Evolutionary conservation across 2,329 filamentous ascomycete species (phyloP).

Genomic region (Trichoderma harzianum): DNA sequence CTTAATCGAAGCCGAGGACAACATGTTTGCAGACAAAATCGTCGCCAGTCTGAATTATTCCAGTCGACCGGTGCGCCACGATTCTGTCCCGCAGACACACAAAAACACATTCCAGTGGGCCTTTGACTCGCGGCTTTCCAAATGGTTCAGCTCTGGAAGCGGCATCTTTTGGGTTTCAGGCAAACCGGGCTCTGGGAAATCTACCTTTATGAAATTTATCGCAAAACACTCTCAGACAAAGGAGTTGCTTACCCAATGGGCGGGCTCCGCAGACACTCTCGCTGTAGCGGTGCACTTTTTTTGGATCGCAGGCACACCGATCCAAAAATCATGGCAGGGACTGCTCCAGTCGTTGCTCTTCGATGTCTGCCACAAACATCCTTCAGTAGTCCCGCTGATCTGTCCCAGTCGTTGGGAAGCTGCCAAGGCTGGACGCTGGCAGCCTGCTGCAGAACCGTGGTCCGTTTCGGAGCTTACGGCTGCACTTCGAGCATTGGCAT

Average conservation of each 20-base stretch:
- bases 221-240: neutral
- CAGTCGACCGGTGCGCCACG: neutral
- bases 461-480: neutral
- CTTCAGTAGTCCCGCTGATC: neutral
- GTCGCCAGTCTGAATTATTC: neutral
- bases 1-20: neutral
- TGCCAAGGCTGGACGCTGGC: neutral
- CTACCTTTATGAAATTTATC: neutral
- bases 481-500: neutral
- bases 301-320: slow-evolving; percentile 17
- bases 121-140: neutral
- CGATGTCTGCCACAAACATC: slow-evolving; percentile 12
- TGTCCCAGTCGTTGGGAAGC: slow-evolving; percentile 1
- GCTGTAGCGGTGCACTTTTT: slow-evolving; percentile 14
- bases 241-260: neutral
- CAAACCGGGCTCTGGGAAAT: neutral
- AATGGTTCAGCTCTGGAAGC: neutral
- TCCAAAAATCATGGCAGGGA: slow-evolving; percentile 20
- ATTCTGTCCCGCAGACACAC: neutral
- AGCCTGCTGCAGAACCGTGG: neutral
- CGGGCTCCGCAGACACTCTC: neutral
- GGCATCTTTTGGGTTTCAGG: neutral
- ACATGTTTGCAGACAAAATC: neutral
- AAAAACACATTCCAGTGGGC: neutral
- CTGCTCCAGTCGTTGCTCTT: slow-evolving; percentile 18